Evolutionary conservation across 257 asterid species (phyloP), one percentile per base, ranked within the genome.

Genomic region (Fraxinus anomala): DNA sequence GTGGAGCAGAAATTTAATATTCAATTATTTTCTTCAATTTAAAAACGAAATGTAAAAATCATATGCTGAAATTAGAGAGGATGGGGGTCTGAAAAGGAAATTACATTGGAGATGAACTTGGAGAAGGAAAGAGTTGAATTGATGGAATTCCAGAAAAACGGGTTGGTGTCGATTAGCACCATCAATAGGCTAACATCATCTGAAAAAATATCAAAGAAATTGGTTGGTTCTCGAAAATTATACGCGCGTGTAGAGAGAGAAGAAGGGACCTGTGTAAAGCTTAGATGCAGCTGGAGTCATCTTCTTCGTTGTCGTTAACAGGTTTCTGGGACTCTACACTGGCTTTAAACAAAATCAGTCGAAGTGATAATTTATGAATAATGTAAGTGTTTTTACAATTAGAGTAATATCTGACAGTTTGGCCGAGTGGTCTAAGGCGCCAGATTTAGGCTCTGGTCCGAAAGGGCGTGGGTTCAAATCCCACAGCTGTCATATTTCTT

Each of bases 401-500:
- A 1, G 11, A 0, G 1, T 7, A 37, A 8, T 12, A 9, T 39
- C 44, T 1, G 94, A 91, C 97, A 89, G 96, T 93, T 95, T 95
- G 98, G 98, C 97, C 98, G 98, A 93, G 98, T 95, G 98, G 97
- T 93, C 96, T 95, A 95, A 95, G 99, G 97, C 97, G 99, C 98
- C 97, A 89, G 96, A 94, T 94, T 94, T 94, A 92, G 96, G 97
- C 97, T 92, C 94, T 91, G 96, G 97, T 89, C 96, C 94, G 96
- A 85, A 92, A 94, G 97, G 97, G 97, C 97, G 97, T 92, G 97
- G 96, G 93, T 94, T 92, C 95, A 92, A 94, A 94, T 92, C 97
- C 97, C 97, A 92, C 96, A 88, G 97, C 96, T 90, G 97, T 92
- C 96, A 92, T 11, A 40, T 6, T 5, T 36, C 0, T 9, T 39